Conservation (phyloP, 352 stramenopile genomes). For the Halophytophthora polymorphica region DNA sequence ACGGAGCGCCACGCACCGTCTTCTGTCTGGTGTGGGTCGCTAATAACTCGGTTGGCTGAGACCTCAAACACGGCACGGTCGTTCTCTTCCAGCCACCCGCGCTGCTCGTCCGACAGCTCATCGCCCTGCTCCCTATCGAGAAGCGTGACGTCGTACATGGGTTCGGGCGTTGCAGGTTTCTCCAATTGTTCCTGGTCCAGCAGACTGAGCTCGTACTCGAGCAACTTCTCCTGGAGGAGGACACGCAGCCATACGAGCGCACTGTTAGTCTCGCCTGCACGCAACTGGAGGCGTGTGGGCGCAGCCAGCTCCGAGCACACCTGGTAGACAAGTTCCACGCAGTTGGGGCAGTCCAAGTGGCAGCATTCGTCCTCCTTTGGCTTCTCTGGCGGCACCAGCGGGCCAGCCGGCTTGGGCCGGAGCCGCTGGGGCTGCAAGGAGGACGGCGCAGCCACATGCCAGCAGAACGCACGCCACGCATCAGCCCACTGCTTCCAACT, state of each 20-base stretch:
- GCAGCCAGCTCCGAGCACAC: constrained; percentile 25
- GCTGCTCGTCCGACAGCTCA: constrained; percentile 23
- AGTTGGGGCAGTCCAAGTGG: constrained; percentile 83
- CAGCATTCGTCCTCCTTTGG: constrained; percentile 83
- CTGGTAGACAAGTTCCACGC: constrained; percentile 83
- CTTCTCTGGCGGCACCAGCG: constrained; percentile 51
- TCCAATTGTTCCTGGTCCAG: constrained; percentile 24
- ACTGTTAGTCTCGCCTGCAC: background rate
- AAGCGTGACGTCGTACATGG: constrained; percentile 53
- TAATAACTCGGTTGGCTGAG: constrained; percentile 57
- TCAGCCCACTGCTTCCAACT: background rate
- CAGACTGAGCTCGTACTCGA: constrained; percentile 79
- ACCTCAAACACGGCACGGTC: constrained; percentile 50
- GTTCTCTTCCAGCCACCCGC: constrained; percentile 29
- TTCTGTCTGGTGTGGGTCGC: constrained; percentile 43
- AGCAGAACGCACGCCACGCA: constrained; percentile 1
- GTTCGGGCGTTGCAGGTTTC: constrained; percentile 20
- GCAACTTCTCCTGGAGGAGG: constrained; percentile 60
- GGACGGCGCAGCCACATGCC: background rate
- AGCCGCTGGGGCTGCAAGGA: constrained; percentile 18
- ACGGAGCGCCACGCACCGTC: constrained; percentile 61
- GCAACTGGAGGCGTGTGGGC: background rate
- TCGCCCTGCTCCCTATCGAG: constrained; percentile 33
- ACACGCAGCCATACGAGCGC: background rate
- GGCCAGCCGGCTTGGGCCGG: constrained; percentile 17